Conservation (phyloP, 2,329 filamentous ascomycete species). For the Botrytis tulipae region DNA sequence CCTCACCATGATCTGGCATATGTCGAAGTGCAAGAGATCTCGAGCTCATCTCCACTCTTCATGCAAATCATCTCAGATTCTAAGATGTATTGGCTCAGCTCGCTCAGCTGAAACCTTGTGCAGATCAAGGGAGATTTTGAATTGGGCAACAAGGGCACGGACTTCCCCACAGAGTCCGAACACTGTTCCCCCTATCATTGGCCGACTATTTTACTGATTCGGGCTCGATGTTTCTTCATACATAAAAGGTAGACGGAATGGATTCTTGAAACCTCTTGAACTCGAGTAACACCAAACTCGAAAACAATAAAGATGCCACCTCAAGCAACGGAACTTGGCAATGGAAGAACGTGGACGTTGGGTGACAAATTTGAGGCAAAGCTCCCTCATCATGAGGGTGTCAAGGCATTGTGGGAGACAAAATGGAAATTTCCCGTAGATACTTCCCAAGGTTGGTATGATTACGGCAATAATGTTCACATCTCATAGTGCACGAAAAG, state of each 20-base stretch:
- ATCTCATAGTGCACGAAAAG: conserved; percentile 52
- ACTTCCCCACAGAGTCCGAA: conserved; percentile 13
- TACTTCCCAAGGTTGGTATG: neutral
- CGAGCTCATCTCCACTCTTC: neutral
- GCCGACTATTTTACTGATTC: neutral
- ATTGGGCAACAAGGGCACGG: neutral
- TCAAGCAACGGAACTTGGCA: conserved; percentile 7
- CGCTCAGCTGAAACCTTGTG: neutral
- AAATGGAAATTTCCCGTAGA: conserved; percentile 70
- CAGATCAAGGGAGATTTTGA: neutral
- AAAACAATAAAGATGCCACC: neutral
- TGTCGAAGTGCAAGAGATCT: neutral
- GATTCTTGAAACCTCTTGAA: neutral
- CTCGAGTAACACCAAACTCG: neutral
- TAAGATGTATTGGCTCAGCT: neutral
- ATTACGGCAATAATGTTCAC: neutral
- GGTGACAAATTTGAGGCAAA: conserved; percentile 18
- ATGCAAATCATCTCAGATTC: neutral
- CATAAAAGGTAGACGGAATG: neutral
- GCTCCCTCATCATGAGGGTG: conserved; percentile 38
- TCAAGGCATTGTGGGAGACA: conserved; percentile 67
- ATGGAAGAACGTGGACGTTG: conserved; percentile 19
- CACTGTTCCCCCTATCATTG: neutral
- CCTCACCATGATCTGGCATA: neutral
- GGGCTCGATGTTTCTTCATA: neutral